These are phyloP conservation scores for Cyclotella atomus DNA, from an alignment of 108 stramenopile species.

Conservation along the genomic window DNA sequence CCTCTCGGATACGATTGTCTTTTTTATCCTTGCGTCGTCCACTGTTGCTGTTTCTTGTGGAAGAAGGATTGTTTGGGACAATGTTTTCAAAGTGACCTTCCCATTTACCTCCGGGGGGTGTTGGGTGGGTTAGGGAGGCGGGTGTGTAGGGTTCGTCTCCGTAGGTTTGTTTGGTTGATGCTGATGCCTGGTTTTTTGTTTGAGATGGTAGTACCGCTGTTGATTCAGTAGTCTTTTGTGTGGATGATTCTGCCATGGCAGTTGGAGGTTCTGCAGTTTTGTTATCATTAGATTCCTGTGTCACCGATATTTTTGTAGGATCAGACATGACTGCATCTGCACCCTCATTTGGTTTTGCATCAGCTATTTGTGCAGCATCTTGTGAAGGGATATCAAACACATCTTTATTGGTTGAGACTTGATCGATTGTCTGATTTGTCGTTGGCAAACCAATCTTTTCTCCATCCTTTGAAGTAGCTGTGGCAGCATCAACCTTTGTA, in stretches of 20 bases:
- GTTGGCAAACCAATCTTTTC: too few relatives aligned
- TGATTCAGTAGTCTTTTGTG: not conserved
- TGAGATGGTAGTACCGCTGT: not conserved
- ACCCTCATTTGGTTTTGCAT: too few relatives aligned
- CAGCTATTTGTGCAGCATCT: too few relatives aligned
- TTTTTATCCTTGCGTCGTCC: conserved; percentile 28
- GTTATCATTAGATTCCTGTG: not conserved
- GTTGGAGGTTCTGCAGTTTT: not conserved
- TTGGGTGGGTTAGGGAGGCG: conserved; percentile 47
- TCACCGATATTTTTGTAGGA: too few relatives aligned
- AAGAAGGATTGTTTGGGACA: conserved; percentile 6
- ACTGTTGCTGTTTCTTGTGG: not conserved
- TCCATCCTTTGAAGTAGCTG: too few relatives aligned
- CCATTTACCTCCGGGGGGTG: conserved; percentile 73
- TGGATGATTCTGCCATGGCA: not conserved
- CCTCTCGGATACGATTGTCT: conserved; percentile 57
- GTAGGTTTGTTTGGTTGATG: conserved; percentile 27
- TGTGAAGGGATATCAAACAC: too few relatives aligned
- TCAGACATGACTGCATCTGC: too few relatives aligned
- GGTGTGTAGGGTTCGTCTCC: conserved; percentile 55
- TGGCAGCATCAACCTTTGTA: too few relatives aligned
- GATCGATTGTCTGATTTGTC: too few relatives aligned
- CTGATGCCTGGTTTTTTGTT: conserved; percentile 1
- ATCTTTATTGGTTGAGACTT: too few relatives aligned
- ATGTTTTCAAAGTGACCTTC: conserved; percentile 83